Percentiles rank a stretch among this genome's conserved stretches.
Evolutionary conservation across 148 eudicot species (phyloP).

Genomic region (Fagopyrum homotropicum): DNA sequence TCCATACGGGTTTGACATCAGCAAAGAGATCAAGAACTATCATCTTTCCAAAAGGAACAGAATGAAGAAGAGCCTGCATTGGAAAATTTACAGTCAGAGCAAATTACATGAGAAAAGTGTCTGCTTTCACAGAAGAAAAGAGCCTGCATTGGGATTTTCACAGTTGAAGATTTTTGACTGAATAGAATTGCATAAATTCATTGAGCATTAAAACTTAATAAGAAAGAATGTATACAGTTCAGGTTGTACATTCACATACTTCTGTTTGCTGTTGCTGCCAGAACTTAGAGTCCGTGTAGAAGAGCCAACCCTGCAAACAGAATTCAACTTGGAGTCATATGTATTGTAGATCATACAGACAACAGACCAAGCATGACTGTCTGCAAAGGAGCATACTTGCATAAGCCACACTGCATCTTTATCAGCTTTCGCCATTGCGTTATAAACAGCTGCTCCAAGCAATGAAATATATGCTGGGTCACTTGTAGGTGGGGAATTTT

Average conservation of each 20-base stretch:
- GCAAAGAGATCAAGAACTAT: slow-evolving; percentile 99
- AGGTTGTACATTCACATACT: slow-evolving; percentile 35
- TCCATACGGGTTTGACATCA: slow-evolving; percentile 91
- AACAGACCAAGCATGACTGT: neutral
- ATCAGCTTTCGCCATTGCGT: slow-evolving; percentile 88
- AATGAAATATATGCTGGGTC: slow-evolving; percentile 88
- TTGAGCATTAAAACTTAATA: neutral
- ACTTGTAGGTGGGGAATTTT: slow-evolving; percentile 85
- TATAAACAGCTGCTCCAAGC: slow-evolving; percentile 90
- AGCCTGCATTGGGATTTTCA: neutral
- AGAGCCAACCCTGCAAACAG: slow-evolving; percentile 88
- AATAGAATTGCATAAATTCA: neutral
- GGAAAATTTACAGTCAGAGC: slow-evolving; percentile 3
- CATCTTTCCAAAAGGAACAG: slow-evolving; percentile 99
- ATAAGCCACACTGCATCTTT: slow-evolving; percentile 94
- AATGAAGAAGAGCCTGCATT: slow-evolving; percentile 86
- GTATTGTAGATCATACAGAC: neutral
- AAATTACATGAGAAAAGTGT: neutral
- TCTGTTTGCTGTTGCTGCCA: slow-evolving; percentile 98
- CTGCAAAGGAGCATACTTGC: slow-evolving; percentile 54
- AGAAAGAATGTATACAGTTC: neutral
- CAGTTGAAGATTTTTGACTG: neutral
- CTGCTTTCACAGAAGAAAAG: neutral
- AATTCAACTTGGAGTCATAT: slow-evolving; percentile 12
- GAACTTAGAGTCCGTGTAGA: slow-evolving; percentile 77